Evolutionary conservation across 2,329 filamentous ascomycete species (phyloP).

Genomic region (Colletotrichum acutatum): DNA sequence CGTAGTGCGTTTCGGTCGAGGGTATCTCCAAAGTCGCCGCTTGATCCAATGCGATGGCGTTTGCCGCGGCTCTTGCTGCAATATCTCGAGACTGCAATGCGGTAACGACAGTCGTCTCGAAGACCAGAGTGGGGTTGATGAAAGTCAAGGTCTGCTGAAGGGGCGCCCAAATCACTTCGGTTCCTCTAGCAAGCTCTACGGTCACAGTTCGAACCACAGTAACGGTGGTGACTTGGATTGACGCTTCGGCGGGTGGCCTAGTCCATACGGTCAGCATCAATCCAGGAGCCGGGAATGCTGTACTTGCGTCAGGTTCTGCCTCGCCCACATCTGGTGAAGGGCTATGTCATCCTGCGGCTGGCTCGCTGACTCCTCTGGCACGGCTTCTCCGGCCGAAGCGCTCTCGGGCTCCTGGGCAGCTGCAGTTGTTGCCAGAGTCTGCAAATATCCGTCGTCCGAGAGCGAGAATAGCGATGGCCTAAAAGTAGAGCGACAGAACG

Average conservation of each 20-base stretch:
- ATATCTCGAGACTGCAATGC: slow-evolving; percentile 37
- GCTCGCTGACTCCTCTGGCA: not conserved
- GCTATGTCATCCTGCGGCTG: not conserved
- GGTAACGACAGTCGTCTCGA: slow-evolving; percentile 40
- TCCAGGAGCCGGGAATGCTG: not conserved
- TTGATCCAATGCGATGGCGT: not conserved
- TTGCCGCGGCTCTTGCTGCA: not conserved
- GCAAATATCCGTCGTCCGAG: not conserved
- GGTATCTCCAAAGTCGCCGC: not conserved
- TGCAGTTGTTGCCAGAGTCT: not conserved
- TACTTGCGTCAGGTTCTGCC: slow-evolving; percentile 12
- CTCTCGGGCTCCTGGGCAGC: not conserved
- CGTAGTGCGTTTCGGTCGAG: not conserved
- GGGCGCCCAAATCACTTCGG: slow-evolving; percentile 36
- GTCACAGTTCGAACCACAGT: slow-evolving; percentile 37
- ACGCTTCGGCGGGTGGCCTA: not conserved
- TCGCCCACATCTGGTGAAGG: not conserved
- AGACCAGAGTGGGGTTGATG: slow-evolving; percentile 38
- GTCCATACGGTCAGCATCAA: not conserved
- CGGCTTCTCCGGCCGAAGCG: not conserved
- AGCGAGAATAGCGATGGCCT: not conserved
- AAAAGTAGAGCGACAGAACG: not conserved
- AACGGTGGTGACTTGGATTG: slow-evolving; percentile 9
- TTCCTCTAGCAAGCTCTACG: slow-evolving; percentile 34
- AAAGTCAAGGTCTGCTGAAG: slow-evolving; percentile 41